Percentiles rank a stretch among this genome's conserved stretches.
Evolutionary conservation across 352 stramenopile genomes (phyloP).

Genomic region (Pythium aphanidermatum): DNA sequence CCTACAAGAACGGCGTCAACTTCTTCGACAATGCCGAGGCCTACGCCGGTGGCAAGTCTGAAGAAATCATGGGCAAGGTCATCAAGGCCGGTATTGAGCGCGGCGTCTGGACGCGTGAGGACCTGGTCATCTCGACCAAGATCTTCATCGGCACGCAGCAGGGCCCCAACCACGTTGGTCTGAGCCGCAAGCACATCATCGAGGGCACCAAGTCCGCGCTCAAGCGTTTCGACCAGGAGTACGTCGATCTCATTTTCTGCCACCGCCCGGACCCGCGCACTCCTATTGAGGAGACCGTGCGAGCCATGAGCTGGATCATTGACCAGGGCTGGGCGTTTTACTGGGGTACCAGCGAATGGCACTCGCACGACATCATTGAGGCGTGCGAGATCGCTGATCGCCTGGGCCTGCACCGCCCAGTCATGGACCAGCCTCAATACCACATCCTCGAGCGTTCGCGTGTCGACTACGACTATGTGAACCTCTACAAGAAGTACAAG

Average conservation of each 20-base stretch:
- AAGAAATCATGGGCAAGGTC: conserved; percentile 51
- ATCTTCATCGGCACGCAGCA: conserved; percentile 45
- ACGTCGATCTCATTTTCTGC: conserved; percentile 66
- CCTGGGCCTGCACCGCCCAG: conserved; percentile 26
- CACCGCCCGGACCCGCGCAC: conserved; percentile 54
- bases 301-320: conserved; percentile 68
- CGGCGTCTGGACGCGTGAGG: conserved; percentile 36
- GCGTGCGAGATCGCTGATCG: conserved; percentile 43
- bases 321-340: conserved; percentile 53
- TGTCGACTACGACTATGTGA: conserved; percentile 66
- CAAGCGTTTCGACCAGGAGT: conserved; percentile 45
- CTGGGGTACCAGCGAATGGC: conserved; percentile 80
- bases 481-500: conserved; percentile 72
- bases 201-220: conserved; percentile 54
- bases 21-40: conserved; percentile 64
- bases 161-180: conserved; percentile 30
- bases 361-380: conserved; percentile 59
- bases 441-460: conserved; percentile 64
- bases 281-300: conserved; percentile 68
- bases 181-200: conserved; percentile 55
- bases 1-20: conserved; percentile 60
- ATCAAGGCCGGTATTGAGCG: conserved; percentile 47
- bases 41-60: conserved; percentile 39
- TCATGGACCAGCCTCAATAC: conserved; percentile 69
- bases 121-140: conserved; percentile 67